phyloP scores from a whole-genome alignment of 2,329 filamentous ascomycete species.

The Phoma sp. region DNA sequence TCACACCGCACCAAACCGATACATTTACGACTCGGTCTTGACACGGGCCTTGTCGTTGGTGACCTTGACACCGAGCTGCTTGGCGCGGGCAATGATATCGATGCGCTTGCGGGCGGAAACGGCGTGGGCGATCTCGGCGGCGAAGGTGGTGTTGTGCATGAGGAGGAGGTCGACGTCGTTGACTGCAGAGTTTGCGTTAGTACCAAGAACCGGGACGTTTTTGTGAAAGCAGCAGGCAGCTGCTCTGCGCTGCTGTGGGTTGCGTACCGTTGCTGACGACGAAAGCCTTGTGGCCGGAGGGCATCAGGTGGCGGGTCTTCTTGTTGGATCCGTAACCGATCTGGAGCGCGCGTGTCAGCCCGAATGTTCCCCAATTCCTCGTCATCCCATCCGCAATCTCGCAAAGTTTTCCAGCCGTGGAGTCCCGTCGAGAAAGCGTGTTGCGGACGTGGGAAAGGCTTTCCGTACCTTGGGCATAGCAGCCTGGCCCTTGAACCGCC shows the following conservation, averaged over 20 bases:
- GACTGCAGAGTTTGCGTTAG: constrained; percentile 47
- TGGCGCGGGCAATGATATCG: constrained; percentile 95
- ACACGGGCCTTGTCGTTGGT: constrained; percentile 99
- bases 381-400: background rate
- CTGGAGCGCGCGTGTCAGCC: constrained; percentile 57
- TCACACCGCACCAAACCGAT: constrained; percentile 18
- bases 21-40: constrained; percentile 79
- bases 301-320: constrained; percentile 99
- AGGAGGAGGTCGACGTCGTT: constrained; percentile 95
- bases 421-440: constrained; percentile 2
- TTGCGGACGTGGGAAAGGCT: constrained; percentile 3
- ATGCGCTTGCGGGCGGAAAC: constrained; percentile 99
- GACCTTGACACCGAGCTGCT: constrained; percentile 99
- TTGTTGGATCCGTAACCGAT: constrained; percentile 99
- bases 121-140: constrained; percentile 97
- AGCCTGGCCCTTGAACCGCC: constrained; percentile 95
- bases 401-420: background rate
- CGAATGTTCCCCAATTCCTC: constrained; percentile 7
- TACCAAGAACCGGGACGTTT: background rate
- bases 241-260: background rate
- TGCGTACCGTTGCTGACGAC: constrained; percentile 83
- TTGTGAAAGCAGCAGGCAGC: no score
- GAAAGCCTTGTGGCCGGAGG: constrained; percentile 99
- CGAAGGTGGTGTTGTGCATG: constrained; percentile 99
- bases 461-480: constrained; percentile 93